Base-by-base conservation (phyloP, 345 rosid species). In the Boechera stricta region DNA sequence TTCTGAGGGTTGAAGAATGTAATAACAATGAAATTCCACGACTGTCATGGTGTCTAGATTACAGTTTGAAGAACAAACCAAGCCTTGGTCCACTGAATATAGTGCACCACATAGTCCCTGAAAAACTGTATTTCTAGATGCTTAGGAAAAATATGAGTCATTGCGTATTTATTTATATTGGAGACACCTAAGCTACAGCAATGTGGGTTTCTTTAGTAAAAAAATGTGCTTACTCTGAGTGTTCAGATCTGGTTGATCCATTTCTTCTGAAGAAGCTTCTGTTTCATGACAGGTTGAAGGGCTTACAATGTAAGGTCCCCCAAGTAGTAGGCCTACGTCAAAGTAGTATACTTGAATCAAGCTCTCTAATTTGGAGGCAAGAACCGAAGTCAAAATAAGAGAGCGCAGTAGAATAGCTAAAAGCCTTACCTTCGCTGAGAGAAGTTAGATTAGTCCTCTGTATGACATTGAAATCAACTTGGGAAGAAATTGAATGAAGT, bases 1-100 rank as follows among this genome's bases (percentile, higher is more conserved):
- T 18, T 85, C 89, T 74, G 97, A 94, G 47, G 98, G 96, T 80
- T 86, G 96, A 81, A 93, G 98, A 67, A 91, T 78, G 79, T 91
- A 93, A 74, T 83, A 91, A 79, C 94, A 94, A 39, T 76, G 81
- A 81, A 91, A 87, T 31, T 82, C 72, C 61, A 84, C 85, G 57
- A 76, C 78, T 72, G 31, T 78, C 94, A 79, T 85, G 38, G 94
- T 82, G 72, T 91, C 90, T 69, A 85, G 24, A 79, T 90, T 87
- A 79, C 90, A 85, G 53, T 81, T 75, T 59, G 98, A 90, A 79
- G 84, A 84, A 76, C 92, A 93, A 59, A 94, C 72, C 79, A 94
- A 71, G 54, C 94, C 97, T 80, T 91, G 90, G 79, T 94, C 98
- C 87, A 86, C 68, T 74, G 91, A 84, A 64, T 85, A 87, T 55